Conservation (phyloP, 139 green algal species). For the Chlorella sorokiniana region DNA sequence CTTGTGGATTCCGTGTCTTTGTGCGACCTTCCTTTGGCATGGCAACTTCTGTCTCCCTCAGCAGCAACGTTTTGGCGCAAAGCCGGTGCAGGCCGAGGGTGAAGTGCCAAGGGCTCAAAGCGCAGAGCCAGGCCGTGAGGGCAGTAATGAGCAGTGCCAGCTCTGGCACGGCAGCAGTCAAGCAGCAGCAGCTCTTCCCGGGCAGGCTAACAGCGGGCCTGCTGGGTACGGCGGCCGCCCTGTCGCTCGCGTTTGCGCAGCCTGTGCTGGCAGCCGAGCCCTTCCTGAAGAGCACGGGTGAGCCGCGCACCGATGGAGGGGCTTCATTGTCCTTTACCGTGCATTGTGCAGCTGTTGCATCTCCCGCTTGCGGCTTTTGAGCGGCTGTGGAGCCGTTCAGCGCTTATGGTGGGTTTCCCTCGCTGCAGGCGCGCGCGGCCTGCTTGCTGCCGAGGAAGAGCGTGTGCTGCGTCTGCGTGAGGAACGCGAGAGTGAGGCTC, state of each 20-base stretch:
- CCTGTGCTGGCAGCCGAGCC: conserved; percentile 20
- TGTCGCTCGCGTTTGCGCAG: conserved; percentile 22
- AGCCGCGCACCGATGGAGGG: neutral
- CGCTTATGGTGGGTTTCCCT: neutral
- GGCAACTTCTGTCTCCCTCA: too few species aligned
- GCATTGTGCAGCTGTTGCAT: neutral
- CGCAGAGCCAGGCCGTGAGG: neutral
- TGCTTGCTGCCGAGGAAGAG: conserved; percentile 79
- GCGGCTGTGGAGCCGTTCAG: neutral
- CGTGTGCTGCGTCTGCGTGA: conserved; percentile 64
- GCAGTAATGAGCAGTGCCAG: too few species aligned
- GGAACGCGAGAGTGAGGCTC: conserved; percentile 67
- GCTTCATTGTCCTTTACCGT: neutral
- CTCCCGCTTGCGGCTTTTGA: neutral
- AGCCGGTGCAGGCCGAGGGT: too few species aligned
- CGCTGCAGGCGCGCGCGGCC: conserved; percentile 58
- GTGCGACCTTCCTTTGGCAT: too few species aligned
- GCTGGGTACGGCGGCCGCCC: conserved; percentile 22
- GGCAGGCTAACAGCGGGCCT: conserved; percentile 18
- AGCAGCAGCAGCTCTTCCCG: conserved; percentile 9
- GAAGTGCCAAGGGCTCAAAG: too few species aligned
- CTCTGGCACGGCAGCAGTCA: neutral
- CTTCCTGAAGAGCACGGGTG: conserved; percentile 46
- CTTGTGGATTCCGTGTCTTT: too few species aligned
- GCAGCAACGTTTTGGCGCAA: too few species aligned